Percentiles rank a stretch among this genome's conserved stretches.
Evolutionary conservation across 768 basidiomycete species (phyloP).

Genomic region (Paxillus involutus): DNA sequence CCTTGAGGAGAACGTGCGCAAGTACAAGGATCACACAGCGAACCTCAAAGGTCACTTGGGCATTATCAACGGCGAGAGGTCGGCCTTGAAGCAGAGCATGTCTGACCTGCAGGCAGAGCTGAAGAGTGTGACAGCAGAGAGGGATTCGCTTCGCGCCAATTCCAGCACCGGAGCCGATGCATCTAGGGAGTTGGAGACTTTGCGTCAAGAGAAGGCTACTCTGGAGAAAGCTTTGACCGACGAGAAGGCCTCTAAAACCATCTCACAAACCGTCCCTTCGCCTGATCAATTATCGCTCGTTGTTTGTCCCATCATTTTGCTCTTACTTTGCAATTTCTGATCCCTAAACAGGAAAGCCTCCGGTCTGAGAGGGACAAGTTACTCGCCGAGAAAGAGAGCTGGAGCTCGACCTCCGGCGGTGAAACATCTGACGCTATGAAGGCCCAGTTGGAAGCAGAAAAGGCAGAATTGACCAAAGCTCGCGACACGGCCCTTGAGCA

Average conservation of each 20-base stretch:
- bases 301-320: slow-evolving; percentile 23
- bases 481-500: slow-evolving; percentile 61
- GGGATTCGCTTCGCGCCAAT: slow-evolving; percentile 24
- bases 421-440: slow-evolving; percentile 34
- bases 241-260: slow-evolving; percentile 32
- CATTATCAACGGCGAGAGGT: slow-evolving; percentile 27
- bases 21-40: slow-evolving; percentile 26
- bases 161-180: slow-evolving; percentile 14
- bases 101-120: slow-evolving; percentile 25
- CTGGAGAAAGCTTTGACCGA: slow-evolving; percentile 40
- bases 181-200: slow-evolving; percentile 31
- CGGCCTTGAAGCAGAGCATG: slow-evolving; percentile 27
- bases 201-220: slow-evolving; percentile 38
- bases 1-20: slow-evolving; percentile 44
- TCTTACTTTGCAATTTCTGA: not conserved
- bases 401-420: slow-evolving; percentile 21
- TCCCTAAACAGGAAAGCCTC: slow-evolving; percentile 44
- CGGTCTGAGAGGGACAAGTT: slow-evolving; percentile 62
- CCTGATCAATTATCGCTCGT: slow-evolving; percentile 30
- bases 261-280: slow-evolving; percentile 7
- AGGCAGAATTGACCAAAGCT: slow-evolving; percentile 52
- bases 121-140: slow-evolving; percentile 28
- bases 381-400: slow-evolving; percentile 54
- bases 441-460: slow-evolving; percentile 57
- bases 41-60: slow-evolving; percentile 28